Evolutionary conservation across 2,329 filamentous ascomycete genomes (phyloP).

Genomic region (Bipolaris bicolor): DNA sequence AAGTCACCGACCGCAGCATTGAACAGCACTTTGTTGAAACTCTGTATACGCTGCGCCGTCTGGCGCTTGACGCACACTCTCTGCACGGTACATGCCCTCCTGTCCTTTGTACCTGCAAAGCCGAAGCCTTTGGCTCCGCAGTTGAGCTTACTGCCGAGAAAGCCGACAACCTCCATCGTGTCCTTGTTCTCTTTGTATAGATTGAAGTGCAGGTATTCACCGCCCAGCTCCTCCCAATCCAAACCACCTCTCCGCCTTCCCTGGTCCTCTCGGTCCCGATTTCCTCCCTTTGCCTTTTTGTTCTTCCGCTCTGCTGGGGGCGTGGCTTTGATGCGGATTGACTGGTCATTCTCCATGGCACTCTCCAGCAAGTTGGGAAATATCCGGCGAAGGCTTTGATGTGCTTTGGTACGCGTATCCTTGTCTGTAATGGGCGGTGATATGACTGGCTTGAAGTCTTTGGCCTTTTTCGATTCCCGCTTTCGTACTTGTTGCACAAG

Average conservation of each 20-base stretch:
- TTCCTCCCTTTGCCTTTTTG: conserved; percentile 32
- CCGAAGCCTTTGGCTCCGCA: conserved; percentile 71
- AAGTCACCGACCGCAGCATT: conserved; percentile 77
- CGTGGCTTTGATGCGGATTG: conserved; percentile 63
- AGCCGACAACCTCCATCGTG: conserved; percentile 87
- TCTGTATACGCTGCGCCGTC: conserved; percentile 67
- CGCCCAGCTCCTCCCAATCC: conserved; percentile 71
- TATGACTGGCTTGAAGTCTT: conserved; percentile 61
- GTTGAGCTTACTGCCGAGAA: conserved; percentile 75
- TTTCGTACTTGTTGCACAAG: conserved; percentile 62
- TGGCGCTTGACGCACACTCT: conserved; percentile 72
- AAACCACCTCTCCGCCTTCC: conserved; percentile 44
- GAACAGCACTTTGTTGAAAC: conserved; percentile 66
- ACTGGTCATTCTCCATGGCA: conserved; percentile 72
- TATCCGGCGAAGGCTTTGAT: conserved; percentile 73
- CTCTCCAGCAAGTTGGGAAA: conserved; percentile 82
- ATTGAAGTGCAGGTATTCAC: conserved; percentile 86
- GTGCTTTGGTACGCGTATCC: conserved; percentile 66
- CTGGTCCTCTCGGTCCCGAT: conserved; percentile 30
- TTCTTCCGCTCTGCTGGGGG: conserved; percentile 47
- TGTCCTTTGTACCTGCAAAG: conserved; percentile 91
- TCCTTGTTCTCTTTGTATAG: conserved; percentile 97
- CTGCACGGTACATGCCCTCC: conserved; percentile 84
- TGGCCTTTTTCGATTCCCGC: conserved; percentile 62
- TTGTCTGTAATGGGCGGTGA: conserved; percentile 65